A percentile compares a stretch with the other conserved stretches of the same genome.
phyloP scores from a whole-genome alignment of 1,139 yeast genomes.

The Geotrichum histeridarum region DNA sequence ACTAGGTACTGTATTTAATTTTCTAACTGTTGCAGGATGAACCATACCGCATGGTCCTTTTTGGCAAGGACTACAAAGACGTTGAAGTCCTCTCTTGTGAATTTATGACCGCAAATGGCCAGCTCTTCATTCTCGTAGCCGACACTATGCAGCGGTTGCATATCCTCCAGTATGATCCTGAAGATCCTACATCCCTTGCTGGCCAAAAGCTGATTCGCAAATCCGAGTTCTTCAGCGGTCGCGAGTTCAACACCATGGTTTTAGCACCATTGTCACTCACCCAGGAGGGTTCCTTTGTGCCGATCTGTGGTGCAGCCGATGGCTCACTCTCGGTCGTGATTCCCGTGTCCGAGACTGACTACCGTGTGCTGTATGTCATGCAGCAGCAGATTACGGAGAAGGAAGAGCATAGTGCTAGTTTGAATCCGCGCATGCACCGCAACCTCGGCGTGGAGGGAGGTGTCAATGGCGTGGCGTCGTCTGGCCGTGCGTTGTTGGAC shows the following conservation, averaged over 20 bases:
- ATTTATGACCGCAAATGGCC: constrained; percentile 66
- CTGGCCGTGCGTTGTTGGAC: constrained; percentile 28
- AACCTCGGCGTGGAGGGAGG: constrained; percentile 21
- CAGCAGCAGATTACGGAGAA: constrained; percentile 85
- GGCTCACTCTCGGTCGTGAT: constrained; percentile 73
- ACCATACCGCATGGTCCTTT: constrained; percentile 76
- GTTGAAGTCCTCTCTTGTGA: constrained; percentile 62
- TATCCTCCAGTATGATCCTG: constrained; percentile 84
- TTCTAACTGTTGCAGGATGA: constrained; percentile 44
- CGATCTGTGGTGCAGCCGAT: constrained; percentile 66
- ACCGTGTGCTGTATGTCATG: constrained; percentile 74
- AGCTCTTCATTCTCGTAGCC: constrained; percentile 60
- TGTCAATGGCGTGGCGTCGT: constrained; percentile 16
- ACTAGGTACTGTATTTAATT: not conserved
- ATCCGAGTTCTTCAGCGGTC: constrained; percentile 66
- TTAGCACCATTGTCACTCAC: constrained; percentile 43
- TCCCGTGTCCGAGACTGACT: constrained; percentile 69
- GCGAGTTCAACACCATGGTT: constrained; percentile 54
- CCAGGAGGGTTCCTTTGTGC: constrained; percentile 27
- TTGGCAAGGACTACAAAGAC: constrained; percentile 68
- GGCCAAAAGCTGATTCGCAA: constrained; percentile 73
- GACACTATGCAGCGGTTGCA: constrained; percentile 71
- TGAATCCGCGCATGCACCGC: constrained; percentile 57
- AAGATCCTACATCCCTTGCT: constrained; percentile 73
- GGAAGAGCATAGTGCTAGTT: constrained; percentile 66